A percentile compares a stretch with the other conserved stretches of the same genome.
Conservation (phyloP, 108 stramenopile genomes). For the Nitzschia putrida region DNA sequence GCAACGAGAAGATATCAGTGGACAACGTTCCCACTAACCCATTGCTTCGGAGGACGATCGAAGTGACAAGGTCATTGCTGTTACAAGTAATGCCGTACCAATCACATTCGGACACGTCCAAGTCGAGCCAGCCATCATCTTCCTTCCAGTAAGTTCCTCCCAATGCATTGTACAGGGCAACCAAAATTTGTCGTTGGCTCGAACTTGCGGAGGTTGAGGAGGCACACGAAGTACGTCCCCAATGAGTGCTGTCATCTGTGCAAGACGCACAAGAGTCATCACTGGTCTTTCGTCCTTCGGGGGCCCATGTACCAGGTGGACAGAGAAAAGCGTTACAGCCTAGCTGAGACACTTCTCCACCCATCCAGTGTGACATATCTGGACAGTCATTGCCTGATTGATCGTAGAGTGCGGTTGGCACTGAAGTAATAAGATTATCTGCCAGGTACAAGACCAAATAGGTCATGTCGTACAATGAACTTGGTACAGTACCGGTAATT, state of each 20-base stretch:
- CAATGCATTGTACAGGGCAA: slow-evolving; percentile 45
- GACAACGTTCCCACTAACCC: slow-evolving; percentile 41
- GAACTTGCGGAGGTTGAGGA: slow-evolving; percentile 33
- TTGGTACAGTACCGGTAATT: slow-evolving; percentile 40
- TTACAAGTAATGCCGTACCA: slow-evolving; percentile 75
- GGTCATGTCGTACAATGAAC: slow-evolving; percentile 20
- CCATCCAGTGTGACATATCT: slow-evolving; percentile 48
- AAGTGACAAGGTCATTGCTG: slow-evolving; percentile 44
- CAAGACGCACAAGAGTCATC: slow-evolving; percentile 19
- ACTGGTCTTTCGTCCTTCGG: slow-evolving; percentile 37
- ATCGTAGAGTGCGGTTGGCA: slow-evolving; percentile 36
- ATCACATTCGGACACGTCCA: slow-evolving; percentile 41
- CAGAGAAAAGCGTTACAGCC: slow-evolving; percentile 81
- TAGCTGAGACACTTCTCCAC: slow-evolving; percentile 52
- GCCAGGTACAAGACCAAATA: slow-evolving; percentile 39
- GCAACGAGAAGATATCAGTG: slow-evolving; percentile 34
- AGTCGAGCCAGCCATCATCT: slow-evolving; percentile 36
- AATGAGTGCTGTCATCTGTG: slow-evolving; percentile 17
- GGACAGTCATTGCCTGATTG: slow-evolving; percentile 15
- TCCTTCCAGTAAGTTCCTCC: slow-evolving; percentile 38
- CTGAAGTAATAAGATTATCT: slow-evolving; percentile 42
- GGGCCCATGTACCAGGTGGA: slow-evolving; percentile 60
- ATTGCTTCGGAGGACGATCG: slow-evolving; percentile 69
- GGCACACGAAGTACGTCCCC: slow-evolving; percentile 37
- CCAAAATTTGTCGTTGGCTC: slow-evolving; percentile 47